Evolutionary conservation across 371 early-diverging fungal species (phyloP).

Genomic region (Dentiscutata heterogama): DNA sequence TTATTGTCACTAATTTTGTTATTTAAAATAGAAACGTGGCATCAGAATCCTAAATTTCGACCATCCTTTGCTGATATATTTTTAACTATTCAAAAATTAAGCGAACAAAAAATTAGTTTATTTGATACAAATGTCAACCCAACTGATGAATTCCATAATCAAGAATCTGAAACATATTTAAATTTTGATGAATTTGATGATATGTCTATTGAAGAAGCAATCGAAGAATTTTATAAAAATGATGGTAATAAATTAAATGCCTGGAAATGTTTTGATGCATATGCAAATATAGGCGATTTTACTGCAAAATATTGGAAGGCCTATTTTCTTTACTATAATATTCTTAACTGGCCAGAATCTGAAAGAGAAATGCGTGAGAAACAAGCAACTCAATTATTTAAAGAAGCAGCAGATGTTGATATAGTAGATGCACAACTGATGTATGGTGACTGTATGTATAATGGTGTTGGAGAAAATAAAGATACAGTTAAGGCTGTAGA

Average conservation of each 20-base stretch:
- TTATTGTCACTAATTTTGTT: not conserved
- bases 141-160: not conserved
- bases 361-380: not conserved
- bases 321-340: conserved; percentile 37
- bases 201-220: conserved; percentile 7
- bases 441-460: conserved; percentile 42
- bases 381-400: conserved; percentile 21
- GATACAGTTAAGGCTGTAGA: not conserved
- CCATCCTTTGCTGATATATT: conserved; percentile 26
- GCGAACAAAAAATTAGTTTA: not conserved
- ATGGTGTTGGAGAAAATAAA: conserved; percentile 3
- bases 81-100: not conserved
- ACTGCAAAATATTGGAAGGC: conserved; percentile 39
- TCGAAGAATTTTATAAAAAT: not conserved
- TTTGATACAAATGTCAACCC: not conserved
- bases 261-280: conserved; percentile 19
- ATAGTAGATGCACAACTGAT: conserved; percentile 39
- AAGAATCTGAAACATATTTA: not conserved
- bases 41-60: not conserved
- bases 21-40: not conserved
- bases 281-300: not conserved
- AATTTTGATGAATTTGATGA: not conserved
- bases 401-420: conserved; percentile 26
- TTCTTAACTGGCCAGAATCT: not conserved
- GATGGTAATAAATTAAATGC: conserved; percentile 15